Evolutionary conservation across 2,329 filamentous ascomycete species (phyloP), one percentile per base, ranked within the genome.

Genomic region (Xylariaceae sp.): DNA sequence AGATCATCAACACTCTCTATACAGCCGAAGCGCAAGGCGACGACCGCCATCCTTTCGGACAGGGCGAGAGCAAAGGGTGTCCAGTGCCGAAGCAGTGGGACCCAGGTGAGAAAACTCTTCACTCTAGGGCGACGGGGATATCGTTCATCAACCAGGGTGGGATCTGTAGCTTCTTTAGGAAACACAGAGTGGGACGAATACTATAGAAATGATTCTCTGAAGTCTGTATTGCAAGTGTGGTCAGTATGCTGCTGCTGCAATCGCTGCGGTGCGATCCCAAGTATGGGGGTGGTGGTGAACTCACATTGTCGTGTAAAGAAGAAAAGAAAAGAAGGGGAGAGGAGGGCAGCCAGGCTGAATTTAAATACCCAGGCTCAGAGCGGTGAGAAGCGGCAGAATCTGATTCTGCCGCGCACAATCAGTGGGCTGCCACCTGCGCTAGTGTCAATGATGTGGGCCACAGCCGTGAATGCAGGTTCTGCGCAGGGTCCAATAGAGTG

Each of bases 201-300:
- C 90, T 96, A 90, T 91, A 95, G 87, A 95, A 95, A 89, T 89
- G 89, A 92, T 92, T 91, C 88, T 90, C 73, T 76, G 68, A 57
- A 58, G 59, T 63, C 60, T 64, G 58, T 54, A 39, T 36, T 32
- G 50, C 50, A 42, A 17, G 40, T 44, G 39, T 51, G 45, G 45
- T 49, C 39, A 56, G 53, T 49, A 18, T 36, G 46, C 51, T 55
- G 47, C 18, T 43, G 10, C 5, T 17, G 30, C 3, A 17, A 17
- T 11, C 5, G 11, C 18, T 12, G 14, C 39, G 35, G 10, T 17
- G 32, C 33, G 39, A 6, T 17, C 44, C n/a, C 17, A 35, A 48
- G 15, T 36, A 65, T 66, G 67, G 71, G 68, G 62, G 54, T 47
- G 62, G 68, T 60, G 70, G 45, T 52, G 44, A 48, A 75, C 72